Evolutionary conservation across 768 basidiomycete genomes (phyloP), one percentile per base, ranked within the genome.

Genomic region (Calvatia gigantea): DNA sequence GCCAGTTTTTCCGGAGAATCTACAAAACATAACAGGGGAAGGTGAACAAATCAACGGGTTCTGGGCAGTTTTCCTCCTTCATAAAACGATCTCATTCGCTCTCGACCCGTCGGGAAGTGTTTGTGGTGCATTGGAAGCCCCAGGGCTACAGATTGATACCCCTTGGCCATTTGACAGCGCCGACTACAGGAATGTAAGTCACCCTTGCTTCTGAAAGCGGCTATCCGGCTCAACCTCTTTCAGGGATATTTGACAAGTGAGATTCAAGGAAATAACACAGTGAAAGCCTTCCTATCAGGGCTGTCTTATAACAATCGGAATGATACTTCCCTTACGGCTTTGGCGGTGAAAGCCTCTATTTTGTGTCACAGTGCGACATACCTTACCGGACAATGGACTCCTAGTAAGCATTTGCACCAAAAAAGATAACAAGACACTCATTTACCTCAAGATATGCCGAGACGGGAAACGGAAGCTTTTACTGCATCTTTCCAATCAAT

Each of bases 11-110:
- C 65, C 82, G 17, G 65, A 60, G 62, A 72, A n/a, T 60, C 77
- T 62, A 60, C 74, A 39, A 15, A 77, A 80, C 61, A 60, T 67
- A 23, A 64, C 82, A n/a, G 85, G 85, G 58, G 83, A 86, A 63
- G 84, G 80, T 17, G 85, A 87, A 62, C 75, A 83, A 29, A 84
- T 87, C 55, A 82, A 82, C 52, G 82, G 76, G 0, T 87, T 87
- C 64, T 87, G 86, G 86, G 70, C 79, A 0, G 82, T 81, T 6
- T 78, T 82, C 58, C 69, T 73, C 45, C 72, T 86, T 51, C 84
- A 86, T 67, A 80, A 83, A 51, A 75, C 76, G 61, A 75, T 83
- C 59, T 71, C 79, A 1, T 75, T 84, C 14, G 75, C 78, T 5
- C 71, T 83, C 35, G 82, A 83, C 54, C 72, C 76, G 1, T 74